Percentiles rank a stretch among this genome's conserved stretches.
Evolutionary conservation across 495 filamentous ascomycete species (phyloP).

Genomic region (Lepraria neglecta): DNA sequence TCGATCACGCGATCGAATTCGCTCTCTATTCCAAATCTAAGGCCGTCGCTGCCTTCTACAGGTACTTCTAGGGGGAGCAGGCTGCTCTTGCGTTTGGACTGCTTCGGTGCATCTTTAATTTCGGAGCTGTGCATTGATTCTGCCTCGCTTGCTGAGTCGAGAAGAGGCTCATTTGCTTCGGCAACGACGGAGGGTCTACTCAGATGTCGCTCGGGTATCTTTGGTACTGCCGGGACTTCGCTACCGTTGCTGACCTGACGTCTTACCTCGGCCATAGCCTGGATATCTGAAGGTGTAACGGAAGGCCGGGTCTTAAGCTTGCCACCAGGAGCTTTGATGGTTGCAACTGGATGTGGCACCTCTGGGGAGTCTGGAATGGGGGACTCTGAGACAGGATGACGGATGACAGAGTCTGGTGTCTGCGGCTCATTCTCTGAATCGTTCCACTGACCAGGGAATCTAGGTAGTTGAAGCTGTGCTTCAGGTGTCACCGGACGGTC

Average conservation of each 20-base stretch:
- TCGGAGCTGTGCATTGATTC: slow-evolving; percentile 19
- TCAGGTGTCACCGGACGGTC: slow-evolving; percentile 61
- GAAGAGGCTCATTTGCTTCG: slow-evolving; percentile 30
- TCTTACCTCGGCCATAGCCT: slow-evolving; percentile 80
- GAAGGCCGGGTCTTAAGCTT: slow-evolving; percentile 88
- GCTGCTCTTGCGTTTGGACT: slow-evolving; percentile 44
- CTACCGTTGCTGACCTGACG: slow-evolving; percentile 65
- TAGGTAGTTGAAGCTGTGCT: slow-evolving; percentile 44
- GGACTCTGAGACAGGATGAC: slow-evolving; percentile 53
- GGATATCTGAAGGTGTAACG: slow-evolving; percentile 74
- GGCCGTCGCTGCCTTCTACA: slow-evolving; percentile 43
- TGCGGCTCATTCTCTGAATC: slow-evolving; percentile 58
- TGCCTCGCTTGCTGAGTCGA: slow-evolving; percentile 22
- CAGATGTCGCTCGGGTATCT: slow-evolving; percentile 54
- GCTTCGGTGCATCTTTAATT: slow-evolving; percentile 24
- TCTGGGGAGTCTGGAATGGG: slow-evolving; percentile 47
- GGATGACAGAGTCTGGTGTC: slow-evolving; percentile 91
- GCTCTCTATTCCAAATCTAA: slow-evolving; percentile 77
- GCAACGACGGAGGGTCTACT: slow-evolving; percentile 42
- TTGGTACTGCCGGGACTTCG: slow-evolving; percentile 53
- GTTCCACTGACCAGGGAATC: slow-evolving; percentile 41
- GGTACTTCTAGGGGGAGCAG: slow-evolving; percentile 64
- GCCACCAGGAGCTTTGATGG: slow-evolving; percentile 81
- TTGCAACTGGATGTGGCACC: slow-evolving; percentile 79
- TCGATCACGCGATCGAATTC: slow-evolving; percentile 96